Conservation (phyloP, 495 filamentous ascomycete species). For the Aspergillus incahuasiensis region DNA sequence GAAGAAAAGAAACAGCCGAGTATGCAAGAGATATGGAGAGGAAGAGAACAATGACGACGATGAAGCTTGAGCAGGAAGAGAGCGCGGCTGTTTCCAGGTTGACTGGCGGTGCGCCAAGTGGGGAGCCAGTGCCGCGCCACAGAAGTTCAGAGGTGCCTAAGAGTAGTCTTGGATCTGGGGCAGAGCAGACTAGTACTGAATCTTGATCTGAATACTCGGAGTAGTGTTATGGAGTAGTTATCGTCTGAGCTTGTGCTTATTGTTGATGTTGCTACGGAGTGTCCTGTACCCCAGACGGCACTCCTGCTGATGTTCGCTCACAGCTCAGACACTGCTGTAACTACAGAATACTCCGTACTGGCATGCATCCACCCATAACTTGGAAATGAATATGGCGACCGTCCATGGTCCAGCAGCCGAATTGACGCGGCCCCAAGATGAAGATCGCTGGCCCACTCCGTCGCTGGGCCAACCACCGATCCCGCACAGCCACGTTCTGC, state of each 20-base stretch:
- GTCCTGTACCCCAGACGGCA: neutral
- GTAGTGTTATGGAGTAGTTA: too few relatives aligned
- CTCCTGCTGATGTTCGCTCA: neutral
- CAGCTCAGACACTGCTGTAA: neutral
- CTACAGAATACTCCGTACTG: neutral
- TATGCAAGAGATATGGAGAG: neutral
- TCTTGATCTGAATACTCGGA: neutral
- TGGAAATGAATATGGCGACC: neutral
- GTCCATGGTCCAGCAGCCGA: conserved; percentile 1
- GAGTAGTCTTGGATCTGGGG: conserved; percentile 10
- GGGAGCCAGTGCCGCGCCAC: neutral
- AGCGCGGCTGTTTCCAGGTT: conserved; percentile 1
- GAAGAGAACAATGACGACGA: neutral
- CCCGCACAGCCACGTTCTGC: conserved; percentile 15
- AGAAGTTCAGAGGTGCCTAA: conserved; percentile 7
- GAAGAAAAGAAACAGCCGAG: neutral
- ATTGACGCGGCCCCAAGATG: conserved; percentile 2
- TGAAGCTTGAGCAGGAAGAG: conserved; percentile 2
- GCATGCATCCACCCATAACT: neutral
- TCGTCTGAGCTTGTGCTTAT: too few relatives aligned
- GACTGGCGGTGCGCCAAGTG: conserved; percentile 1
- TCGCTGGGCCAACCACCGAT: conserved; percentile 38
- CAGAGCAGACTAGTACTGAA: neutral
- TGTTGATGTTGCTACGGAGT: too few relatives aligned
- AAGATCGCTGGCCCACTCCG: conserved; percentile 1